A percentile compares a stretch with the other conserved stretches of the same genome.
Conservation (phyloP, 2,329 filamentous ascomycete species). For the Aspergillus candidus region DNA sequence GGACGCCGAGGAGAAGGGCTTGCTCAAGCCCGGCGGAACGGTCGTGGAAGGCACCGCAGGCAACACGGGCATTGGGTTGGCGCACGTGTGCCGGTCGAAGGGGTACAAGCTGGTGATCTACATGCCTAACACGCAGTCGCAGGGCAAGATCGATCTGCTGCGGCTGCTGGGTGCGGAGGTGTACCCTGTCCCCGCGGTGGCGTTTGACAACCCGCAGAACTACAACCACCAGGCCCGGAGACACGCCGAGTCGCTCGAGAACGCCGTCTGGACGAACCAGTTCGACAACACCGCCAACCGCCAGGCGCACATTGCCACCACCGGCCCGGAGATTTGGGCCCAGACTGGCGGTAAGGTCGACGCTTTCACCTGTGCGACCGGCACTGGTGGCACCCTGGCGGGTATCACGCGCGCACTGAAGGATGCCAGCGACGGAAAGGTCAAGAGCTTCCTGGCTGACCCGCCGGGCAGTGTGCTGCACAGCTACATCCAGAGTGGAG, state of each 20-base stretch:
- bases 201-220: slow-evolving; percentile 91
- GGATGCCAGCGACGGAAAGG: slow-evolving; percentile 66
- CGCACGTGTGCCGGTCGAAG: slow-evolving; percentile 86
- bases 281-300: slow-evolving; percentile 96
- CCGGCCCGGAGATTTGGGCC: slow-evolving; percentile 93
- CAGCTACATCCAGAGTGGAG: slow-evolving; percentile 81
- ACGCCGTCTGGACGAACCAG: slow-evolving; percentile 97
- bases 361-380: slow-evolving; percentile 92
- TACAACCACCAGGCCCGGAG: slow-evolving; percentile 95
- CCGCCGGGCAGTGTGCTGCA: slow-evolving; percentile 90
- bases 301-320: slow-evolving; percentile 91
- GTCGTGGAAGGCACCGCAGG: slow-evolving; percentile 96
- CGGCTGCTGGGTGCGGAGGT: slow-evolving; percentile 89
- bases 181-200: slow-evolving; percentile 88
- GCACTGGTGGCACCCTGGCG: slow-evolving; percentile 85
- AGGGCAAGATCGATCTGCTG: slow-evolving; percentile 93
- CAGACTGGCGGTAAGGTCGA: slow-evolving; percentile 83
- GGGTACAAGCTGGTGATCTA: slow-evolving; percentile 97
- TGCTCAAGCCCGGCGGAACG: slow-evolving; percentile 78
- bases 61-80: slow-evolving; percentile 95
- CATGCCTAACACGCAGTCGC: slow-evolving; percentile 98
- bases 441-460: slow-evolving; percentile 87
- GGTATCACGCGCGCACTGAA: slow-evolving; percentile 86
- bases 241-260: slow-evolving; percentile 78
- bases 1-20: slow-evolving; percentile 82